Conservation (phyloP, 2,329 filamentous ascomycete species). For the Epichloe typhina region DNA sequence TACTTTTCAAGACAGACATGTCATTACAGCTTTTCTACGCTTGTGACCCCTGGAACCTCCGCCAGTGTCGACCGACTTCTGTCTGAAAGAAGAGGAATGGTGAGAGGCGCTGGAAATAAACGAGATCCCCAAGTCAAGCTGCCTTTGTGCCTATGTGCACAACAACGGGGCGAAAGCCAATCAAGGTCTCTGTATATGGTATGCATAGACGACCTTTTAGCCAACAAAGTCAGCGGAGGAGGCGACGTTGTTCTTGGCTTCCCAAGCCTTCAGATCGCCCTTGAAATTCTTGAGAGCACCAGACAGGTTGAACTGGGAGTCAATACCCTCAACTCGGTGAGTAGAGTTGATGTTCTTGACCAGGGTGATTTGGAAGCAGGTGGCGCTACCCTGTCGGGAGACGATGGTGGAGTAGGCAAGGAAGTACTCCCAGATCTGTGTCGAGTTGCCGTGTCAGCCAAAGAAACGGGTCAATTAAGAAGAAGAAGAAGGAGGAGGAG, state of each 20-base stretch:
- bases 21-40: too few relatives aligned
- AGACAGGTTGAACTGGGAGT: constrained; percentile 54
- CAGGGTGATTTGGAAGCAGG: constrained; percentile 77
- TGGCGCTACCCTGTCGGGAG: constrained; percentile 73
- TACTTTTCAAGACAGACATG: too few relatives aligned
- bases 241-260: constrained; percentile 23
- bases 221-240: constrained; percentile 18
- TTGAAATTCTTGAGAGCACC: constrained; percentile 39
- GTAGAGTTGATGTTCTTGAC: constrained; percentile 91
- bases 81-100: too few relatives aligned
- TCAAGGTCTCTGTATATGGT: too few relatives aligned
- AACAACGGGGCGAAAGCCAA: too few relatives aligned
- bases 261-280: constrained; percentile 22
- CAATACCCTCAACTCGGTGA: constrained; percentile 68
- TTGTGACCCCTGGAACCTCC: not conserved
- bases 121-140: not conserved
- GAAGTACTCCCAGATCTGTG: constrained; percentile 84
- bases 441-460: not conserved
- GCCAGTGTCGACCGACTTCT: too few relatives aligned
- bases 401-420: constrained; percentile 75
- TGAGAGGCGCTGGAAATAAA: not conserved
- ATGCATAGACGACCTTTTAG: constrained; percentile 1
- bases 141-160: not conserved
- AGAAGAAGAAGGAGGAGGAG: too few relatives aligned
- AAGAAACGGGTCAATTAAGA: not conserved